A percentile compares a stretch with the other conserved stretches of the same genome.
Conservation (phyloP, 352 stramenopile species). For the Pythium phragmiticola region DNA sequence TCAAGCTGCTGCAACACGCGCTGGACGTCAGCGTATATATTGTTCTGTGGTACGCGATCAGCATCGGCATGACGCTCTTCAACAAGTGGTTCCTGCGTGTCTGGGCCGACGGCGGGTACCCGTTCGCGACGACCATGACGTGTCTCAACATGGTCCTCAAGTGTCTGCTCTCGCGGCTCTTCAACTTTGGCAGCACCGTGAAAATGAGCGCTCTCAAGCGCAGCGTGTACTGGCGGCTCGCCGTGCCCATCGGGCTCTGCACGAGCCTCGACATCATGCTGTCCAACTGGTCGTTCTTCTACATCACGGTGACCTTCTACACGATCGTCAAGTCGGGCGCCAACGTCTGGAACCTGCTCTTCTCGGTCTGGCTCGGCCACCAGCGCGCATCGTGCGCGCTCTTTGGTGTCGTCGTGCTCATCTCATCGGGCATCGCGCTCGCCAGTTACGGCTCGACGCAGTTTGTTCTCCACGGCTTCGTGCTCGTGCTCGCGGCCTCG, state of each 20-base stretch:
- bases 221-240: conserved; percentile 59
- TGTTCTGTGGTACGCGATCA: conserved; percentile 81
- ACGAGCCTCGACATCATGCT: conserved; percentile 85
- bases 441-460: conserved; percentile 74
- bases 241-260: conserved; percentile 74
- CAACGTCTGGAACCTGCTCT: conserved; percentile 85
- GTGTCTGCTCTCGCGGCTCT: conserved; percentile 54
- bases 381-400: conserved; percentile 58
- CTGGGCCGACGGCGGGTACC: conserved; percentile 65
- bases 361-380: conserved; percentile 75
- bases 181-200: conserved; percentile 41
- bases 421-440: conserved; percentile 69
- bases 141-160: conserved; percentile 83
- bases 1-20: conserved; percentile 39
- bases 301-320: conserved; percentile 87
- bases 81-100: conserved; percentile 84
- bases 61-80: conserved; percentile 85
- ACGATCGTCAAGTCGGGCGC: conserved; percentile 79
- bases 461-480: conserved; percentile 68
- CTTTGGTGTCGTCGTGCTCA: conserved; percentile 58
- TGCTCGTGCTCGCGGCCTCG: conserved; percentile 67
- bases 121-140: conserved; percentile 78
- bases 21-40: conserved; percentile 73
- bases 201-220: conserved; percentile 38
- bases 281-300: conserved; percentile 83